phyloP scores from a whole-genome alignment of 495 filamentous ascomycete species.

The Friedmanniomyces simplex region DNA sequence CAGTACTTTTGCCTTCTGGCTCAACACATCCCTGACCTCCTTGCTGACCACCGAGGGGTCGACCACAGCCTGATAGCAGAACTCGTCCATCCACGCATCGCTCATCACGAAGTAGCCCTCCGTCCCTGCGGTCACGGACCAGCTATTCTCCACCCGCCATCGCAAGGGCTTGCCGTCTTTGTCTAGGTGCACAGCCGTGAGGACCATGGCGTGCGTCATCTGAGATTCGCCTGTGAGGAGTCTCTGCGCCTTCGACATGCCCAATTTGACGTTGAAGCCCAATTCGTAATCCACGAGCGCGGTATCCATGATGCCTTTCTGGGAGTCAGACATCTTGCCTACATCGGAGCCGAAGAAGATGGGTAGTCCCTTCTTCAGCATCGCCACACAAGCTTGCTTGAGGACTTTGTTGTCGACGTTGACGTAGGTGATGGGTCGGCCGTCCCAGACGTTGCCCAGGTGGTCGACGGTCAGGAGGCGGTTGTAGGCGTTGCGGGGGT shows the following conservation, averaged over 20 bases:
- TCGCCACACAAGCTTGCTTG: constrained; percentile 61
- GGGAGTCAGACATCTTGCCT: constrained; percentile 60
- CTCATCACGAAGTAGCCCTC: constrained; percentile 83
- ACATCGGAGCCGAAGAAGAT: constrained; percentile 87
- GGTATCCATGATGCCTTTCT: constrained; percentile 65
- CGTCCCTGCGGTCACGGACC: constrained; percentile 55
- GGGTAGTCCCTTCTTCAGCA: constrained; percentile 64
- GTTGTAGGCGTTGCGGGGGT: constrained; percentile 64
- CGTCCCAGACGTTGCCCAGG: constrained; percentile 68
- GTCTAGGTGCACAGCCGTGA: constrained; percentile 71
- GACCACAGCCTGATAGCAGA: constrained; percentile 78
- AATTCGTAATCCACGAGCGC: constrained; percentile 55
- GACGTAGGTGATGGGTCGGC: constrained; percentile 61
- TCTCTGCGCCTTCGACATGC: constrained; percentile 61
- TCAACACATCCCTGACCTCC: constrained; percentile 57
- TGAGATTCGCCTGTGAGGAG: constrained; percentile 58
- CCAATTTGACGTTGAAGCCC: constrained; percentile 63
- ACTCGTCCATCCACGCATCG: constrained; percentile 80
- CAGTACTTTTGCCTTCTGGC: constrained; percentile 56
- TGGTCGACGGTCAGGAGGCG: constrained; percentile 62
- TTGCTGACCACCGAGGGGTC: constrained; percentile 57
- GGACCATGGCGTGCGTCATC: constrained; percentile 89
- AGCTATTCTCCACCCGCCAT: constrained; percentile 81
- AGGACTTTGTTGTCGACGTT: constrained; percentile 66
- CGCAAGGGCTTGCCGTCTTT: constrained; percentile 51